phyloP scores from a whole-genome alignment of 768 basidiomycete species.

The Boletus fagicola region DNA sequence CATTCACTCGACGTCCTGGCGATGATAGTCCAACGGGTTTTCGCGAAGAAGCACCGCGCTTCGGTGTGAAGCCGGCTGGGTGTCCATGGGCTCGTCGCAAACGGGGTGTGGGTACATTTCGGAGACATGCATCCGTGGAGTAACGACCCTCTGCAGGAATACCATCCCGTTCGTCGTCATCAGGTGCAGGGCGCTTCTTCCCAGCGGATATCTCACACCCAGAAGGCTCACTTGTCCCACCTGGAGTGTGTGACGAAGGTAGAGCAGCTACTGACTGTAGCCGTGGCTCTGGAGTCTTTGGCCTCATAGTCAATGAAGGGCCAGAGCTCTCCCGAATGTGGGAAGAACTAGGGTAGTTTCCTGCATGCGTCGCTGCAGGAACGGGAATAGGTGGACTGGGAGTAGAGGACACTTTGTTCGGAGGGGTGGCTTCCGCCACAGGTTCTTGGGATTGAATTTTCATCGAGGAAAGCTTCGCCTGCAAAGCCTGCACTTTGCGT shows the following conservation, averaged over 20 bases:
- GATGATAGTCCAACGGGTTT: conserved; percentile 37
- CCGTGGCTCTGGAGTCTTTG: conserved; percentile 55
- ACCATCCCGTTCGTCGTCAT: conserved; percentile 65
- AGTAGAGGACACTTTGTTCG: conserved; percentile 4
- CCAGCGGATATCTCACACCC: conserved; percentile 43
- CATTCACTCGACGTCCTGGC: conserved; percentile 46
- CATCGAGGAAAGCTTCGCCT: conserved; percentile 59
- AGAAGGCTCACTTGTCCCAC: conserved; percentile 34
- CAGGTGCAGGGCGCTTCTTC: conserved; percentile 73
- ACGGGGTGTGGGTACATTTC: conserved; percentile 53
- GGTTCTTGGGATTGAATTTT: conserved; percentile 39
- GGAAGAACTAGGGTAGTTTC: conserved; percentile 4
- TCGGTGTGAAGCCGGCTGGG: conserved; percentile 72
- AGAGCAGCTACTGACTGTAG: conserved; percentile 10
- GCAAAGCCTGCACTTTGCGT: conserved; percentile 70
- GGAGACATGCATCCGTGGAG: conserved; percentile 36
- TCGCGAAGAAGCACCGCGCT: conserved; percentile 49
- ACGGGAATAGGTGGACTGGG: conserved; percentile 14
- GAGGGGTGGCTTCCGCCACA: conserved; percentile 10
- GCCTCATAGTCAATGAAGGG: conserved; percentile 41
- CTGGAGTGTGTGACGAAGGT: conserved; percentile 49
- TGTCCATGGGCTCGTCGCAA: conserved; percentile 55
- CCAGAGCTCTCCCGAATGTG: conserved; percentile 38
- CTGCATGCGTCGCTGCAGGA: conserved; percentile 6
- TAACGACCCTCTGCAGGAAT: conserved; percentile 67